A percentile compares a stretch with the other conserved stretches of the same genome.
Conservation (phyloP, 495 filamentous ascomycete genomes). For the Viridothelium virens region DNA sequence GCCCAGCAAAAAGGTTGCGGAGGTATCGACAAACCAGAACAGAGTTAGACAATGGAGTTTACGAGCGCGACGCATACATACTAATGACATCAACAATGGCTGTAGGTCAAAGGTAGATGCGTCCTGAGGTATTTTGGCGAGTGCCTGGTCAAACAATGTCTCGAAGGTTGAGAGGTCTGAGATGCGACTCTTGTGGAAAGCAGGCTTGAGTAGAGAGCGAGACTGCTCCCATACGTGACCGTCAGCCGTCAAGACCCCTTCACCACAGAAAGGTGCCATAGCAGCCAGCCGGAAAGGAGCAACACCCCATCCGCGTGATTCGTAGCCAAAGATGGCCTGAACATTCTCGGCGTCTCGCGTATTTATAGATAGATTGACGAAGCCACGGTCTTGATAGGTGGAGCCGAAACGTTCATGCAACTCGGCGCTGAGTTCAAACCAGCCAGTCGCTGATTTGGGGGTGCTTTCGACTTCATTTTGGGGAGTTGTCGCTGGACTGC, state of each 20-base stretch:
- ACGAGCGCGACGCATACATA: neutral
- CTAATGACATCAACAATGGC: neutral
- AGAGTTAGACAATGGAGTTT: neutral
- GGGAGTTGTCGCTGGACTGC: no score
- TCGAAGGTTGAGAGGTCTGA: no score
- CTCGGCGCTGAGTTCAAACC: no score
- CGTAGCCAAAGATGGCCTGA: no score
- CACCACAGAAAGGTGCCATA: conserved; percentile 41
- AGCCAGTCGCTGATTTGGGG: no score
- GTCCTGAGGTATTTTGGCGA: neutral
- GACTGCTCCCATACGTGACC: conserved; percentile 51
- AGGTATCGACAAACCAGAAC: neutral
- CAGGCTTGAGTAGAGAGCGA: neutral
- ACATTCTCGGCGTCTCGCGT: no score
- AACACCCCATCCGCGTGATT: neutral
- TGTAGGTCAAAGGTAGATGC: neutral
- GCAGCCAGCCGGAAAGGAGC: neutral
- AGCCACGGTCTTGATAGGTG: no score
- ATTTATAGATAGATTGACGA: no score
- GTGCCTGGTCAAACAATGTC: no score
- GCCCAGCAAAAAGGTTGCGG: neutral
- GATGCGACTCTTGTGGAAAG: neutral
- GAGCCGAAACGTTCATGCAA: no score
- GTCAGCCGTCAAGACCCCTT: conserved; percentile 64
- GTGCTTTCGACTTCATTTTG: no score